These are phyloP conservation scores for Oryza glumipatula DNA, from an alignment of 176 grass and related monocot species.

Conservation along the genomic window DNA sequence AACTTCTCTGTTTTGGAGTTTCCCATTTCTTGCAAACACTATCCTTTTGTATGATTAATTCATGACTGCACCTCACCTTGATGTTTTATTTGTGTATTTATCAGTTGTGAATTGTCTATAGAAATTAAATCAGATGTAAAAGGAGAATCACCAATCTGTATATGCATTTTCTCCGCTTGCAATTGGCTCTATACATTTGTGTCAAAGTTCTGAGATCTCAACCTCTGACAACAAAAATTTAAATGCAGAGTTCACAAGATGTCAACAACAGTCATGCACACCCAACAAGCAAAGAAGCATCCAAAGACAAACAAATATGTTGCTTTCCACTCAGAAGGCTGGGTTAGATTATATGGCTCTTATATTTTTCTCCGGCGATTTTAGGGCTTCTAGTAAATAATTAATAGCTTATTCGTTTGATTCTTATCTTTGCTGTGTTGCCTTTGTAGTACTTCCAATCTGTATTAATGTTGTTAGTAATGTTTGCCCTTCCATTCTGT, in stretches of 20 bases:
- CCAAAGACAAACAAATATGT: slow-evolving; percentile 46
- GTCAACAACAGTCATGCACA: neutral
- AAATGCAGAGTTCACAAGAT: slow-evolving; percentile 27
- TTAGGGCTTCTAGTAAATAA: slow-evolving; percentile 38
- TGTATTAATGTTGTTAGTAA: neutral
- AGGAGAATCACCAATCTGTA: neutral
- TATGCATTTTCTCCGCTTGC: neutral
- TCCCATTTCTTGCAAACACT: neutral
- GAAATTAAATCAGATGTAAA: neutral
- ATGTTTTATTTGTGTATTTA: too few species aligned
- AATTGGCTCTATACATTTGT: neutral
- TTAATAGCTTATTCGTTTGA: slow-evolving; percentile 43
- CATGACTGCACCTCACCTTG: too few species aligned
- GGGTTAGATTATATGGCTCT: neutral
- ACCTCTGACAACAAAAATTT: neutral
- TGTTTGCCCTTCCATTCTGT: neutral
- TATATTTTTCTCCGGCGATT: neutral
- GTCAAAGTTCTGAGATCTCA: neutral
- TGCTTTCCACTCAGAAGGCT: slow-evolving; percentile 54
- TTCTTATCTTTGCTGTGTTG: slow-evolving; percentile 10
- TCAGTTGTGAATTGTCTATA: neutral
- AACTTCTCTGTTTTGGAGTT: neutral
- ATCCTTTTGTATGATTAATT: too few species aligned
- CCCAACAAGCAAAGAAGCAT: slow-evolving; percentile 19
- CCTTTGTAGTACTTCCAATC: neutral